Evolutionary conservation across 345 rosid species (phyloP).

Genomic region (Reutealis trisperma): DNA sequence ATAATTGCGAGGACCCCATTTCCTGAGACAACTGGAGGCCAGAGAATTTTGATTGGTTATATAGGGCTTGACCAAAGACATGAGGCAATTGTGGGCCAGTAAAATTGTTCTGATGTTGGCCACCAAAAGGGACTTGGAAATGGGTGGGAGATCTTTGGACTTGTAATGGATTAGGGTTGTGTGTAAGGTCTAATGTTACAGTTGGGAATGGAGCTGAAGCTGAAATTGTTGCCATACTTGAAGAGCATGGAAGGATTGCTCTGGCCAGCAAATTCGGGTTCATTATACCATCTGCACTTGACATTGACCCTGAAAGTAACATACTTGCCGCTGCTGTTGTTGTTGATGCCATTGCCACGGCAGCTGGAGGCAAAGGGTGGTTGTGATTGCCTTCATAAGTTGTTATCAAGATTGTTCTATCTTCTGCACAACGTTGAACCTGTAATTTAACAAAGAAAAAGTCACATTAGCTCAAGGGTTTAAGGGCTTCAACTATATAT

Average conservation of each 20-base stretch:
- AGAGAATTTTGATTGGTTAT: constrained; percentile 86
- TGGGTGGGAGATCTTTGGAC: constrained; percentile 45
- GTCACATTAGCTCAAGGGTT: background rate
- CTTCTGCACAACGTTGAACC: constrained; percentile 99
- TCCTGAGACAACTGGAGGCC: constrained; percentile 81
- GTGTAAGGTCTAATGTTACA: constrained; percentile 89
- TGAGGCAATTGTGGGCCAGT: constrained; percentile 50
- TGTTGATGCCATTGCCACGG: constrained; percentile 95
- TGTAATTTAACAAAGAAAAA: constrained; percentile 10
- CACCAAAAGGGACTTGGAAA: constrained; percentile 44
- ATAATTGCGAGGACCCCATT: constrained; percentile 35
- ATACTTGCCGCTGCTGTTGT: constrained; percentile 84
- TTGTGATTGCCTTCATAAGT: constrained; percentile 95
- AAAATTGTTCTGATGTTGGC: constrained; percentile 37
- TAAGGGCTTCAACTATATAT: background rate
- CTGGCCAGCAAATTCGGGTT: constrained; percentile 82
- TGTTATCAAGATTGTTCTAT: constrained; percentile 74
- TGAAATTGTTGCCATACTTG: constrained; percentile 93
- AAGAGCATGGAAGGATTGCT: constrained; percentile 82
- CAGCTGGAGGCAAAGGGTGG: constrained; percentile 92
- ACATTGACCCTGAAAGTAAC: constrained; percentile 91
- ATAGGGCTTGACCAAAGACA: constrained; percentile 63
- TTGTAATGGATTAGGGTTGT: constrained; percentile 60
- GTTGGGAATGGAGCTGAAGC: constrained; percentile 98
- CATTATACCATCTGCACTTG: constrained; percentile 86